Percentiles rank a stretch among this genome's conserved stretches.
phyloP scores from a whole-genome alignment of 2,329 filamentous ascomycete genomes.

The Calonectria naviculata region DNA sequence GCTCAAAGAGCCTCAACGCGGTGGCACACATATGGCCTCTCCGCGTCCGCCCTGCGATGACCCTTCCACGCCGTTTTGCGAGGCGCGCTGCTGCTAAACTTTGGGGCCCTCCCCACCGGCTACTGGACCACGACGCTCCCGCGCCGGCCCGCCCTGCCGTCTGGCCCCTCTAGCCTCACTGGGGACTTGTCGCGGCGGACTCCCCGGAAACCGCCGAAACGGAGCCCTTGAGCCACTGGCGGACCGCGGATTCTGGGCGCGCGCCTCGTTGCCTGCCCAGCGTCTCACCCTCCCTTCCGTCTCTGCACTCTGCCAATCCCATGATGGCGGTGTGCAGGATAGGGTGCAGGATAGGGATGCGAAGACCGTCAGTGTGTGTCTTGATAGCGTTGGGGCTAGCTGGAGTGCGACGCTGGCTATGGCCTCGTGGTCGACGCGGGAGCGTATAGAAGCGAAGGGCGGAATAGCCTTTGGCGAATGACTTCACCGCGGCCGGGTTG shows the following conservation, averaged over 20 bases:
- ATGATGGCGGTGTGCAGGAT: background rate
- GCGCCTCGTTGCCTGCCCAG: background rate
- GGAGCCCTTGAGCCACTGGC: background rate
- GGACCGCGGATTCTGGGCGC: background rate
- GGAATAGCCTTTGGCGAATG: slow-evolving; percentile 1
- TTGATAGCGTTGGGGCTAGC: slow-evolving; percentile 3
- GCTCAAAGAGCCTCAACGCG: background rate
- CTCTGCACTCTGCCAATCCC: background rate
- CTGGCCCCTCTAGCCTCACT: background rate
- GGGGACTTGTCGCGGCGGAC: background rate
- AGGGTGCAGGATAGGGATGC: too few relatives aligned
- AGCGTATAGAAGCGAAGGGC: background rate
- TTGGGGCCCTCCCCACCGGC: background rate
- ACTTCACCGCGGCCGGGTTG: background rate
- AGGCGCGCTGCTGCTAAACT: background rate
- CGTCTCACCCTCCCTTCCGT: background rate
- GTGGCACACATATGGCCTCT: background rate
- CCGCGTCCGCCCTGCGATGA: background rate
- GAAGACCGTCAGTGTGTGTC: background rate
- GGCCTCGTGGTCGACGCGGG: background rate
- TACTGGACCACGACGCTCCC: background rate
- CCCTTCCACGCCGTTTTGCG: background rate
- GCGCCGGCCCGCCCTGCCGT: slow-evolving; percentile 2
- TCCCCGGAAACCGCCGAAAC: background rate
- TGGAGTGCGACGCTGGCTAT: background rate